Evolutionary conservation across 495 filamentous ascomycete genomes (phyloP), one percentile per base, ranked within the genome.

Genomic region (Hapsidospora chrysogenum): DNA sequence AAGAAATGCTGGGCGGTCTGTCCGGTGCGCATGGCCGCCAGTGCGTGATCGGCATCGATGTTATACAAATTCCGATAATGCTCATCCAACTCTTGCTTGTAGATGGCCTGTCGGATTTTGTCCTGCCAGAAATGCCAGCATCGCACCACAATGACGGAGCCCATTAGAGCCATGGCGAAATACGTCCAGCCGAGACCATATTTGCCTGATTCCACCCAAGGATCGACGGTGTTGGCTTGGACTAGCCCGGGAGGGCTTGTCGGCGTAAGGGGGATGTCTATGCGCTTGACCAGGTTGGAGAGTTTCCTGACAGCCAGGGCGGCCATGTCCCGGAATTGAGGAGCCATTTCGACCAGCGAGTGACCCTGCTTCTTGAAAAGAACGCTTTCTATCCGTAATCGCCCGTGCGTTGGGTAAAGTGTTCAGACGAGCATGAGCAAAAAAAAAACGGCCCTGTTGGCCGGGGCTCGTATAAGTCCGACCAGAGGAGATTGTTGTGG

Each of bases 151-250:
- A 70, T 53, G 8, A 82, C 67, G 36, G 74, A 38, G 27, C 70
- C 61, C 38, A 85, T 56, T 29, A 93, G 46, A 35, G 80, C 70
- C 17, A 92, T 48, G 29, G 76, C 72, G 44, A 92, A 89, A 51
- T 86, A 93, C 3, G 84, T 78, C 74, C 81, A 89, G 22, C 78
- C 83, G 36, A 83, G 54, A n/a, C 64, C 81, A 54, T 92, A 92
- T 60, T 92, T 87, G 9, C 78, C 80, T n/a, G 81, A 72, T 49
- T 80, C 50, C 9, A 49, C 61, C 78, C 78, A 93, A 31, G 84
- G 78, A 56, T 92, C 85, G 50, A 76, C 58, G 11, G 74, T 77
- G 48, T 70, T 71, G 18, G 85, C 82, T 48, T 78, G 75, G 11
- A 79, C 60, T 25, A 86, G 64, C 3, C 70, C 77, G 2, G 72